Base-by-base conservation (phyloP, 805 yeast species). In the Candida piceae region DNA sequence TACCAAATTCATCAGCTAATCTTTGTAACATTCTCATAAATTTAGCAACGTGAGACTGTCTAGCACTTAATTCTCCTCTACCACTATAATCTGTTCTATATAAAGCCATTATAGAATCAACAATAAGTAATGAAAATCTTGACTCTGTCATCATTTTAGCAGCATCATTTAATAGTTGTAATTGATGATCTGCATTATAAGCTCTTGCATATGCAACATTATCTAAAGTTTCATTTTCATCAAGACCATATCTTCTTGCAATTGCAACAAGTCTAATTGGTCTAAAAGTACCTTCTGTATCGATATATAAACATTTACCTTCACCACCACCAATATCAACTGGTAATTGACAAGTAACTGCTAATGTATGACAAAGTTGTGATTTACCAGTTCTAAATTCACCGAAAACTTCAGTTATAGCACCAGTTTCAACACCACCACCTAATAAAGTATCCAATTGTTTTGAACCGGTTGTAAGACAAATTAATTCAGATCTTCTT, bases 281-380 rank as follows among this genome's bases (percentile, higher is more conserved):
- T 57, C 98, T 74, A 60, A 93, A 93, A 2, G 98, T 93, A 15
- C 97, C 96, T 58, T 90, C 98, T 0, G 97, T 90, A 55, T 93
- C 98, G 42, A 93, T 89, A 57, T 85, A 93, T 38, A 93, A 68
- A 60, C 97, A 90, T 62, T 93, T 88, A 23, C 98, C 98, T 65
- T 93, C 98, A 35, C 96, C 98, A 42, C 98, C 98, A 28, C 97
- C 97, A 83, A 84, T 82, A 56, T 89, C 97, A 34, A 90, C 76
- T 4, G 97, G 97, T 38, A 93, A 68, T 62, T 90, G 98, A 60
- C 97, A 90, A 2, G 97, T 90, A 6, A 93, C 96, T 0, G 97
- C 96, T 38, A 93, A 70, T 2, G 97, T 93, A 58, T 93, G 98
- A 62, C 98, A 93, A 32, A 93, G 65, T 66, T 93, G 98, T 4